Base-by-base conservation (phyloP, 2,329 filamentous ascomycete genomes). In the Fusarium chaquense region DNA sequence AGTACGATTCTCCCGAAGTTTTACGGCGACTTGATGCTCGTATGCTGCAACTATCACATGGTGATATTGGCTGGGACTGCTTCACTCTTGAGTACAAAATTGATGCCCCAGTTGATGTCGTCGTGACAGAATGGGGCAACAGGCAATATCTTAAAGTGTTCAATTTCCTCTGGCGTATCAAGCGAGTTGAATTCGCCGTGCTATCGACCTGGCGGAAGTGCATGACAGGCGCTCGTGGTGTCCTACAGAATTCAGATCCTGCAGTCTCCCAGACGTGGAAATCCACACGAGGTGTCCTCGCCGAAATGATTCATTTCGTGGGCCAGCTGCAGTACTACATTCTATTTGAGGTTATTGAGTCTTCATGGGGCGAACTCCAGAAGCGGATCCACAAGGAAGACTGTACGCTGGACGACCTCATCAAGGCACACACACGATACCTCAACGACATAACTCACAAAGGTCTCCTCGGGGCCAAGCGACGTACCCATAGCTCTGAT, bases 21-120 rank as follows among this genome's bases (percentile, higher is more conserved):
- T 87, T 99, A 30, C 90, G 93, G 7, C 89, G 96, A 13, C 87
- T 99, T 5, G 96, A 99, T 80, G 95, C 96, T n/a, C 92, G 97
- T 66, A 98, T 99, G 95, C 86, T 99, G 41, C 95, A 98, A 81
- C 87, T 98, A 8, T 97, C 92, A 11, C 94, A 98, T 74, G 96
- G 96, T 53, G 96, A 99, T 75, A 98, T 98, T 55, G 96, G 96
- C 51, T 99, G 96, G 96, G 96, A 99, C 77, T 97, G 97, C 77
- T 99, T 99, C 81, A 99, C 96, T 0, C 88, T 99, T 11, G 97
- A 99, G 78, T 99, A 99, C 82, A 98, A 98, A 79, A 96, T 99
- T 72, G 94, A 97, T 78, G 92, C 95, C 3, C 96, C 96, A 1
- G 93, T 98, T 26, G 96, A 99, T 77, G 96, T 99, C 30, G 94